Conservation (phyloP, 1,284 basidiomycete genomes). For the Malassezia brasiliensis region DNA sequence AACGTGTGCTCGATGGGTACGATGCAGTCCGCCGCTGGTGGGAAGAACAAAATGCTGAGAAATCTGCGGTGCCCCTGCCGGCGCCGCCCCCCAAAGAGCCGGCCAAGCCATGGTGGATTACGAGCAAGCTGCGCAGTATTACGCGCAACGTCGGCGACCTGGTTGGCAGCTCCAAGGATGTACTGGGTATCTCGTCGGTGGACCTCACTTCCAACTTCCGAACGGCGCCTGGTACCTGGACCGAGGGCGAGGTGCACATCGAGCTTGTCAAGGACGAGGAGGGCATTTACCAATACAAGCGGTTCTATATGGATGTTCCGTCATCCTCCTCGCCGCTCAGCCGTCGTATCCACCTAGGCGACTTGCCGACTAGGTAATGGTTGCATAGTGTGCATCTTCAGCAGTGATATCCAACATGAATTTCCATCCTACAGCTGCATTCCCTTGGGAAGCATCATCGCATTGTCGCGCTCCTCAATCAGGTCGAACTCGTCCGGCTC, state of each 20-base stretch:
- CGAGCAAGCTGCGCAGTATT: conserved; percentile 5
- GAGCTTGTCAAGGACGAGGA: conserved; percentile 38
- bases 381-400: no score
- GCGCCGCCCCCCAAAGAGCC: neutral
- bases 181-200: conserved; percentile 6
- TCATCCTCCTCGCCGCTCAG: conserved; percentile 24
- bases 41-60: conserved; percentile 1
- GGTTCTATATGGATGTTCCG: conserved; percentile 35
- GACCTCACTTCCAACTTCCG: neutral
- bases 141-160: conserved; percentile 1
- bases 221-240: conserved; percentile 26
- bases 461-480: conserved; percentile 18
- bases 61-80: neutral
- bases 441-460: conserved; percentile 20
- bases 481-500: conserved; percentile 15
- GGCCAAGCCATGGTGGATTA: conserved; percentile 18
- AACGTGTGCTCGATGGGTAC: conserved; percentile 24
- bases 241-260: conserved; percentile 33
- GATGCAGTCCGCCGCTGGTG: conserved; percentile 13
- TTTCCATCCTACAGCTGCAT: conserved; percentile 7
- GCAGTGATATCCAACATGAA: neutral
- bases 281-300: conserved; percentile 30
- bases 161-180: conserved; percentile 13
- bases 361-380: conserved; percentile 12
- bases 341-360: conserved; percentile 30